Conservation (phyloP, 257 asterid species). For the Capsicum chinense region DNA sequence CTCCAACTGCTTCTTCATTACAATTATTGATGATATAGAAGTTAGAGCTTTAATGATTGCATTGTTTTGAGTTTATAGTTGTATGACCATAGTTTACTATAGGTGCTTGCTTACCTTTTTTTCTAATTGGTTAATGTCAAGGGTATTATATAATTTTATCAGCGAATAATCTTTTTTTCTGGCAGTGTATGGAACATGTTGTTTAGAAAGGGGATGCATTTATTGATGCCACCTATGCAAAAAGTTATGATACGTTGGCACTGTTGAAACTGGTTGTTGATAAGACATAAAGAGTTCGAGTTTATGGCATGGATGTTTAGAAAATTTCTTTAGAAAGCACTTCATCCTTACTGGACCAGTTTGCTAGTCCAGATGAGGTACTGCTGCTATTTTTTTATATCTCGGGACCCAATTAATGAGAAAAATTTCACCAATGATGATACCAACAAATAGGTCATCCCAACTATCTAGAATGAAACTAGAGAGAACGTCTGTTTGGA, state of each 20-base stretch:
- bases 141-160: slow-evolving; percentile 6
- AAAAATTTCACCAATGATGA: neutral
- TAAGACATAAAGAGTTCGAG: slow-evolving; percentile 59
- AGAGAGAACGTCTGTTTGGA: neutral
- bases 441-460: neutral
- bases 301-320: slow-evolving; percentile 82
- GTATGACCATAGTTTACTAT: neutral
- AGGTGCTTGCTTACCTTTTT: neutral
- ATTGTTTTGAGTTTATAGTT: neutral
- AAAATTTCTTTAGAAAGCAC: slow-evolving; percentile 75
- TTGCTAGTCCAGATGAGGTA: slow-evolving; percentile 68
- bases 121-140: neutral
- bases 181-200: slow-evolving; percentile 77
- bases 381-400: neutral
- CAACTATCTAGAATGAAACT: neutral
- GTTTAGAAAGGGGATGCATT: slow-evolving; percentile 78
- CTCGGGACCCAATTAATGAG: slow-evolving; percentile 1
- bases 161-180: neutral
- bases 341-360: slow-evolving; percentile 65
- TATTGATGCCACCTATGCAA: slow-evolving; percentile 95
- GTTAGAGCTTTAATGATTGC: too few relatives aligned
- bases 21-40: neutral
- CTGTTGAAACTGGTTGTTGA: slow-evolving; percentile 70
- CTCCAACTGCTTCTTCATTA: neutral
- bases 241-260: slow-evolving; percentile 85